Evolutionary conservation across 1,139 yeast species (phyloP), one percentile per base, ranked within the genome.

Genomic region (Scheffersomyces titani): DNA sequence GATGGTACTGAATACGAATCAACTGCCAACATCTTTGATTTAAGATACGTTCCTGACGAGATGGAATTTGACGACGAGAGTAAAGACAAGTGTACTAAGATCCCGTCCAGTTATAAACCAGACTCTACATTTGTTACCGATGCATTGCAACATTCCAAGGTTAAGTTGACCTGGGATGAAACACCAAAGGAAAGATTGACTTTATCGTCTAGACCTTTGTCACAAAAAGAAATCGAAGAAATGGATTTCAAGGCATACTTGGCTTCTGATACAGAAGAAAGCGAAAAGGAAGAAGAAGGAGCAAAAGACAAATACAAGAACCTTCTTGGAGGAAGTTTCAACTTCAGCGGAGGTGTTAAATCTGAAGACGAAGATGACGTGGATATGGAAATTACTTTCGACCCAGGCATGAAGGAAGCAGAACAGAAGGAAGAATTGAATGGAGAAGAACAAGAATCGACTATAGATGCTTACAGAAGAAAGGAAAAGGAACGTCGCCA

Each of bases 1-100:
- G 99, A 96, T 71, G 97, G 97, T 24, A 85, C 98, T 0, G 99
- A 96, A 72, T 94, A 86, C 68, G 99, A 96, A 73, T 89, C 97
- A 13, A 92, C 98, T 0, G 97, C 99, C 19, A 96, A 96, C 70
- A 84, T 91, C 57, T 93, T 96, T 71, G 99, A 96, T 71, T 77
- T 96, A 62, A 82, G 99, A 65, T 96, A 91, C 68, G 86, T 96
- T 56, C 99, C 99, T 0, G 97, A 90, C 55, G 97, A 85, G 21
- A 90, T 92, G 91, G 87, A 83, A 3, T 94, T 94, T 71, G 93
- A 88, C 21, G 90, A 86, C 45, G 85, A 83, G 55, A 88, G 96
- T 24, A 83, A 85, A 61, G 98, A 94, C 65, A 69, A 71, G 49
- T 92, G 98, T 73, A 75, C 77, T 30, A 82, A 84, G 61, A 78